These are phyloP conservation scores for Trichoderma reesei DNA, from an alignment of 495 filamentous ascomycete genomes.

Conservation along the genomic window DNA sequence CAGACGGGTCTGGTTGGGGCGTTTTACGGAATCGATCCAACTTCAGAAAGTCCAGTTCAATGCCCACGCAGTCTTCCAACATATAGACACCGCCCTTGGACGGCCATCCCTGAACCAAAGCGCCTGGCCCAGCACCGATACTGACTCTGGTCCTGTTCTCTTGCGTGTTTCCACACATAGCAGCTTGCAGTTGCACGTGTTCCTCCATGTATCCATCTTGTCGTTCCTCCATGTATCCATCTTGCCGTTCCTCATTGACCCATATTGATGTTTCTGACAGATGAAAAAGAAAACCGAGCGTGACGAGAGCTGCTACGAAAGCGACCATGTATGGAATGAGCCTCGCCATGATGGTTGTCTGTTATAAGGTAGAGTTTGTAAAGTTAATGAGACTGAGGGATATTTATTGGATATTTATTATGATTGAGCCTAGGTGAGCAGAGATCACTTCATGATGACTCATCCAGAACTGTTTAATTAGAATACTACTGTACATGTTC, in stretches of 20 bases:
- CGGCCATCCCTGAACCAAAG: conserved; percentile 17
- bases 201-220: neutral
- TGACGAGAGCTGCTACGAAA: no score
- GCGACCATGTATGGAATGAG: no score
- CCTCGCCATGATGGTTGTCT: no score
- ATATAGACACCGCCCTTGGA: conserved; percentile 19
- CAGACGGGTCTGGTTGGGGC: conserved; percentile 16
- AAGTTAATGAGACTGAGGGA: no score
- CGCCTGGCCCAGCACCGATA: conserved; percentile 17
- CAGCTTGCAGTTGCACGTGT: neutral
- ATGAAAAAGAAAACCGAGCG: no score
- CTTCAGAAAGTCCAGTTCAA: conserved; percentile 19
- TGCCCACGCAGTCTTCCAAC: conserved; percentile 14
- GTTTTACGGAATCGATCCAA: neutral
- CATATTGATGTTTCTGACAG: no score
- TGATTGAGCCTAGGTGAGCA: no score
- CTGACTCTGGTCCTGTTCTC: neutral
- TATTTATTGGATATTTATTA: no score
- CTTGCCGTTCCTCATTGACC: neutral
- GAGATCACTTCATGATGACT: no score
- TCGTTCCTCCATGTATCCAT: neutral
- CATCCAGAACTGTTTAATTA: neutral
- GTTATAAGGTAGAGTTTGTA: no score
- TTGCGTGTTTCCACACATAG: neutral
- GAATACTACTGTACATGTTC: neutral